phyloP scores from a whole-genome alignment of 352 stramenopile genomes.

The Globisporangium takayamanum region DNA sequence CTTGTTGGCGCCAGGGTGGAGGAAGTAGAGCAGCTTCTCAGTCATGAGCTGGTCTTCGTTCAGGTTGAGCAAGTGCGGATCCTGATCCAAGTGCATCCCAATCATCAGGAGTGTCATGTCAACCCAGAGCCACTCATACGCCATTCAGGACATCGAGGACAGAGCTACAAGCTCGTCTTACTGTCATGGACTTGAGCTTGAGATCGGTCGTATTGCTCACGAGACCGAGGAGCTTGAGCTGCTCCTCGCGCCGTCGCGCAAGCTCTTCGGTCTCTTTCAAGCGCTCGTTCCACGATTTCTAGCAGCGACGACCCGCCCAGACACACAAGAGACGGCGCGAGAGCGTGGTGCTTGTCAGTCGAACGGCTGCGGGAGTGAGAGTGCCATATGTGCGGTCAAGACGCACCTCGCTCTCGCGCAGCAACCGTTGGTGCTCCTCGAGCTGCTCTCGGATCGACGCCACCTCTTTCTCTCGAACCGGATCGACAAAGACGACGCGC shows the following conservation, averaged over 20 bases:
- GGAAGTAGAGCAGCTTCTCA: constrained; percentile 78
- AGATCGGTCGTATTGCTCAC: constrained; percentile 53
- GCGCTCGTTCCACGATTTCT: constrained; percentile 80
- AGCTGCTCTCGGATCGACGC: constrained; percentile 62
- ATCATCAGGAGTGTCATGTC: not conserved
- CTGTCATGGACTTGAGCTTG: constrained; percentile 43
- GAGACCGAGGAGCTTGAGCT: constrained; percentile 63
- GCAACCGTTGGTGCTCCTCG: constrained; percentile 68
- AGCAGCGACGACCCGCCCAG: not conserved
- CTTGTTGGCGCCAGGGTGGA: constrained; percentile 46
- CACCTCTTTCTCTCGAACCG: constrained; percentile 49
- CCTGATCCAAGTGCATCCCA: constrained; percentile 11
- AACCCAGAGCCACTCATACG: too few relatives aligned
- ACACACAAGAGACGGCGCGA: not conserved
- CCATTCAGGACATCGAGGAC: too few relatives aligned
- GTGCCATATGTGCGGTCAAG: too few relatives aligned
- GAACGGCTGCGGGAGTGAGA: too few relatives aligned
- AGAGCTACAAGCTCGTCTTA: constrained; percentile 4
- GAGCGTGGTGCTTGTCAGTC: not conserved
- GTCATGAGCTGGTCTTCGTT: constrained; percentile 86
- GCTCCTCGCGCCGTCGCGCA: constrained; percentile 68
- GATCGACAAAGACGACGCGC: constrained; percentile 24
- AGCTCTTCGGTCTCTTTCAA: constrained; percentile 82
- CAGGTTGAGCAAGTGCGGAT: constrained; percentile 80
- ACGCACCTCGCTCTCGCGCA: constrained; percentile 66